Conservation (phyloP, 2,329 filamentous ascomycete species). For the Alternaria hordeiaustralica region DNA sequence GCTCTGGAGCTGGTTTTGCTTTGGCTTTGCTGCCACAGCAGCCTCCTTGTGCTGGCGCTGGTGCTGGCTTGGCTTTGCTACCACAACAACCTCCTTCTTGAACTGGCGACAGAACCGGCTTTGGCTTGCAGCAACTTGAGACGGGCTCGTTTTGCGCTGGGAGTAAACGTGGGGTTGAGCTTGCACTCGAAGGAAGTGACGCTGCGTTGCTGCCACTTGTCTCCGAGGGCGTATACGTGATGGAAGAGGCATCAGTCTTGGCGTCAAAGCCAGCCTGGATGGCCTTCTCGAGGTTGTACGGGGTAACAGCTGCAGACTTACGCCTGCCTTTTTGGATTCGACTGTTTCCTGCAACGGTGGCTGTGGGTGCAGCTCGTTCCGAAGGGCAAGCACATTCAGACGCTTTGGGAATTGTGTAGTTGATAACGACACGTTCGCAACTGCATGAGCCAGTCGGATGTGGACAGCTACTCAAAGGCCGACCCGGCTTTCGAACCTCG, state of each 20-base stretch:
- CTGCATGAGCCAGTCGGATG: conserved; percentile 69
- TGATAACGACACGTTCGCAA: conserved; percentile 66
- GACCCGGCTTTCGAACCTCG: conserved; percentile 73
- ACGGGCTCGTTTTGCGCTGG: conserved; percentile 34
- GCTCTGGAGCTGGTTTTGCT: conserved; percentile 21
- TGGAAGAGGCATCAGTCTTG: conserved; percentile 42
- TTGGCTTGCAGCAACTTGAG: conserved; percentile 45
- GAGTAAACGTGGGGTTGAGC: conserved; percentile 45
- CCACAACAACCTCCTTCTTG: conserved; percentile 39
- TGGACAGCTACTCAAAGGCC: conserved; percentile 72
- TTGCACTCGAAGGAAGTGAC: conserved; percentile 45
- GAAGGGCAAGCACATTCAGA: conserved; percentile 49
- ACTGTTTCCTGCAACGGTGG: conserved; percentile 30
- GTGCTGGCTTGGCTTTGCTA: conserved; percentile 27
- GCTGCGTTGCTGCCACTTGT: conserved; percentile 41
- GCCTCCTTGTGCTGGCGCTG: conserved; percentile 22
- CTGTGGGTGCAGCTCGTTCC: conserved; percentile 31
- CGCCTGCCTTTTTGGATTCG: conserved; percentile 44
- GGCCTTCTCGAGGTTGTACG: conserved; percentile 42
- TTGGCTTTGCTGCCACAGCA: conserved; percentile 40
- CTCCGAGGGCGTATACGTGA: conserved; percentile 42
- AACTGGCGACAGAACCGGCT: conserved; percentile 21
- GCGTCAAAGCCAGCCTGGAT: conserved; percentile 41
- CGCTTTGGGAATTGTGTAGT: conserved; percentile 52
- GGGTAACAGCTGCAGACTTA: conserved; percentile 38